These are phyloP conservation scores for Linnemannia zychae DNA, from an alignment of 192 early-diverging fungal genomes.

Conservation along the genomic window DNA sequence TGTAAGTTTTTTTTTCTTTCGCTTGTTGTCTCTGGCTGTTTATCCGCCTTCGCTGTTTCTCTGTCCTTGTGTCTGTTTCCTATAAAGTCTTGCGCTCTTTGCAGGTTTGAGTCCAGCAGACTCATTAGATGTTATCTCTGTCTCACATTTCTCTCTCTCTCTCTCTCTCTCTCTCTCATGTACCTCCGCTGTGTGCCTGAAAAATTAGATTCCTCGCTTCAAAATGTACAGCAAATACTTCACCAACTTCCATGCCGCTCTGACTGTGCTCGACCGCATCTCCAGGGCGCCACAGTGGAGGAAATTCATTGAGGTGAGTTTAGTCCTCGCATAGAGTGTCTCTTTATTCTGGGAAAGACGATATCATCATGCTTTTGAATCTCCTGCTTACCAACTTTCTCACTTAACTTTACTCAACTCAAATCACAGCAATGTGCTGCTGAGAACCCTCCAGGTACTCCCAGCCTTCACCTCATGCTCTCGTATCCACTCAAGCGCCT, in stretches of 20 bases:
- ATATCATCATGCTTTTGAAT: not conserved
- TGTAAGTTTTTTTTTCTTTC: conserved; percentile 11
- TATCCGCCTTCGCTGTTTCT: not conserved
- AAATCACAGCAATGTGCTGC: conserved; percentile 30
- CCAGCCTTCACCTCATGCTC: conserved; percentile 49
- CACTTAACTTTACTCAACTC: not conserved
- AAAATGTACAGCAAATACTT: conserved; percentile 54
- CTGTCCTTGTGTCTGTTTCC: not conserved
- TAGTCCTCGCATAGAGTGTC: not conserved
- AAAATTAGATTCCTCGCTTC: conserved; percentile 44
- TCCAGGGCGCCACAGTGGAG: conserved; percentile 39
- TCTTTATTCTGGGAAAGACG: not conserved
- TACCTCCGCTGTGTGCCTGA: not conserved
- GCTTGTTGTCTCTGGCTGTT: not conserved
- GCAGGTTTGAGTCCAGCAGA: not conserved
- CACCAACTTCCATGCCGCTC: conserved; percentile 41
- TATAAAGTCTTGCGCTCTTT: not conserved
- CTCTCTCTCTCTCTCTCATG: not conserved
- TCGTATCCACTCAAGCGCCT: conserved; percentile 41
- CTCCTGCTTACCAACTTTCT: not conserved
- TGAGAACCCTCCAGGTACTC: conserved; percentile 43
- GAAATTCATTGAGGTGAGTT: conserved; percentile 49
- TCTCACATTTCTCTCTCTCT: not conserved
- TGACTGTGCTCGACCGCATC: conserved; percentile 50
- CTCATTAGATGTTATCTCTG: not conserved